Conservation (phyloP, 1,284 basidiomycete species). For the Veloboletus limbatus region DNA sequence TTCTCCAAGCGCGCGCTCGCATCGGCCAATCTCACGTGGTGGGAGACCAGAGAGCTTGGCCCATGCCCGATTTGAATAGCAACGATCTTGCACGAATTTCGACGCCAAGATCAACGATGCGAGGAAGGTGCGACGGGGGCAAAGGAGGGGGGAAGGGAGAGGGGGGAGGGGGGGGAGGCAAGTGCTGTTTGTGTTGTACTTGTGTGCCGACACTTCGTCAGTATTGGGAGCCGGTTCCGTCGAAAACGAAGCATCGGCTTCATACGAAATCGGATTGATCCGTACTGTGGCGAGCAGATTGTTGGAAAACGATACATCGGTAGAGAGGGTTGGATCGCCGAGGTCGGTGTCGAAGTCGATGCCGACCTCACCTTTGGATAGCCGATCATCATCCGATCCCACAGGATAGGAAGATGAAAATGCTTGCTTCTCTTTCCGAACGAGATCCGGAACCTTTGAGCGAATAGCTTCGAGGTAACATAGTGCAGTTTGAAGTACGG, state of each 20-base stretch:
- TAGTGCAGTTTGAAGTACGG: conserved; percentile 71
- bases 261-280: conserved; percentile 21
- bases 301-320: conserved; percentile 18
- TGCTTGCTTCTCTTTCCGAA: conserved; percentile 47
- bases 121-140: conserved; percentile 84
- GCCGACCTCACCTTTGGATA: conserved; percentile 45
- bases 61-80: conserved; percentile 92
- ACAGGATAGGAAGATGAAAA: conserved; percentile 39
- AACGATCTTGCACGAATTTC: conserved; percentile 91
- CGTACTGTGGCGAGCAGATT: conserved; percentile 41
- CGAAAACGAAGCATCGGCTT: conserved; percentile 11
- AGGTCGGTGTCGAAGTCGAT: conserved; percentile 23
- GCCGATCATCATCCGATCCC: conserved; percentile 43
- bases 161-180: conserved; percentile 43
- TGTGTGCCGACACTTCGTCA: conserved; percentile 18
- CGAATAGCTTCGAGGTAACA: conserved; percentile 78
- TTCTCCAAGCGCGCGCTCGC: conserved; percentile 76
- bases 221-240: conserved; percentile 10
- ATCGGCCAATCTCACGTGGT: conserved; percentile 74
- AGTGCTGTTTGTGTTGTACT: conserved; percentile 16
- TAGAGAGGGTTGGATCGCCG: conserved; percentile 2
- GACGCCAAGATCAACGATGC: conserved; percentile 85
- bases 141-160: conserved; percentile 78
- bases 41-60: conserved; percentile 79
- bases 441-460: conserved; percentile 58